phyloP scores from a whole-genome alignment of 345 rosid species.

The Eucalyptus pumila region DNA sequence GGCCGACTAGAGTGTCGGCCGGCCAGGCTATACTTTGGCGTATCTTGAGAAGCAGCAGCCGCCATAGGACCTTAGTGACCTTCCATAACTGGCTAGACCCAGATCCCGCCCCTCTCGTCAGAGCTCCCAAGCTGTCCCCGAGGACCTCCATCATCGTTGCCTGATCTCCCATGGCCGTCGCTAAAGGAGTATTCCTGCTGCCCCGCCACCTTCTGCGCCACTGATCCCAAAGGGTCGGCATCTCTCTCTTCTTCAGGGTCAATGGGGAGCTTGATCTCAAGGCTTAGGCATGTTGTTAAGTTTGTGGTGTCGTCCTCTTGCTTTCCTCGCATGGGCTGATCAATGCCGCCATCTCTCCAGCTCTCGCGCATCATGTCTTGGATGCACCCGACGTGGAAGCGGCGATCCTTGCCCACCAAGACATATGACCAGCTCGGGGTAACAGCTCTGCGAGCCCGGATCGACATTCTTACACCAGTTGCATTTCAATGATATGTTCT shows the following conservation, averaged over 20 bases:
- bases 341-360: rapidly evolving
- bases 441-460: background rate
- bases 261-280: background rate
- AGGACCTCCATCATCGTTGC: background rate
- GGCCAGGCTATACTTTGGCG: background rate
- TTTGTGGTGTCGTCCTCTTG: background rate
- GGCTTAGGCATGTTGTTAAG: background rate
- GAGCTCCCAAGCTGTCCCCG: background rate
- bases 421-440: background rate
- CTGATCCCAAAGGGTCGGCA: rapidly evolving
- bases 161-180: background rate
- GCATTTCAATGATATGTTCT: background rate
- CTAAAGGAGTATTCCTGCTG: background rate
- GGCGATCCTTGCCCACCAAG: background rate
- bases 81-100: background rate
- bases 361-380: background rate
- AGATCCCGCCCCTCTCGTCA: background rate
- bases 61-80: background rate
- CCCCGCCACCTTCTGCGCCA: background rate
- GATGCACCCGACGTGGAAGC: rapidly evolving
- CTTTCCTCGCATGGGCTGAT: rapidly evolving
- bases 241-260: background rate
- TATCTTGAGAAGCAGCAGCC: background rate
- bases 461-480: background rate
- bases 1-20: background rate